These are phyloP conservation scores for Saccharomyces pastorianus DNA, from an alignment of 1,139 yeast species.

Conservation along the genomic window DNA sequence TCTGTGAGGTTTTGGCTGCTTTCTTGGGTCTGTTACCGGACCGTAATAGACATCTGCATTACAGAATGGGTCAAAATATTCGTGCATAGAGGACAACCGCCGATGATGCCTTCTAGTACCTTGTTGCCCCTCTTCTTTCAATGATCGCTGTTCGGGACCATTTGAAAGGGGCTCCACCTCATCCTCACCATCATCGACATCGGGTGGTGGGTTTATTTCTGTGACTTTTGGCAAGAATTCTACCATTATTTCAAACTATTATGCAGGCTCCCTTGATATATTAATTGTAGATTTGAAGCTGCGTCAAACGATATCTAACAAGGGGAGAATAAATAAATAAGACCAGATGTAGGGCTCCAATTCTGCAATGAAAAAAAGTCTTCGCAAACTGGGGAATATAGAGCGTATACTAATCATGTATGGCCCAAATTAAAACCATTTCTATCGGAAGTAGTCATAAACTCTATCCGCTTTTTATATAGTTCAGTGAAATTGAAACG, in stretches of 20 bases:
- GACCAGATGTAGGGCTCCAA: not conserved
- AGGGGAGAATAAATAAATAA: not conserved
- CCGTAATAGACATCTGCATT: constrained; percentile 68
- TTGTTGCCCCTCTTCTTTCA: not conserved
- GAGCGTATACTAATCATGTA: not conserved
- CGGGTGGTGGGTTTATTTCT: not conserved
- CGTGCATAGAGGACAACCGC: constrained; percentile 24
- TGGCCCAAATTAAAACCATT: not conserved
- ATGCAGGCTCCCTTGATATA: not conserved
- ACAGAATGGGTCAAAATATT: constrained; percentile 50
- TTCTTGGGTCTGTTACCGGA: constrained; percentile 47
- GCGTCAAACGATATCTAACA: not conserved
- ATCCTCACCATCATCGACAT: not conserved
- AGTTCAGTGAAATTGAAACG: not conserved
- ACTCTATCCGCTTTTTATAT: not conserved
- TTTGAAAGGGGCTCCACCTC: not conserved
- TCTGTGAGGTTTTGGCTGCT: constrained; percentile 5
- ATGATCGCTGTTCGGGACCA: not conserved
- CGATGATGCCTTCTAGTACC: constrained; percentile 19
- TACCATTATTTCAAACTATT: not conserved
- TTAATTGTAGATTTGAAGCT: not conserved
- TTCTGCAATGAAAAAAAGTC: not conserved
- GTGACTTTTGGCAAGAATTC: not conserved
- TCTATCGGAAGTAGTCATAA: not conserved
- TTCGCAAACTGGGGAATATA: not conserved